These are phyloP conservation scores for Amaranthus palmeri DNA, from an alignment of 148 eudicot species.

Conservation along the genomic window DNA sequence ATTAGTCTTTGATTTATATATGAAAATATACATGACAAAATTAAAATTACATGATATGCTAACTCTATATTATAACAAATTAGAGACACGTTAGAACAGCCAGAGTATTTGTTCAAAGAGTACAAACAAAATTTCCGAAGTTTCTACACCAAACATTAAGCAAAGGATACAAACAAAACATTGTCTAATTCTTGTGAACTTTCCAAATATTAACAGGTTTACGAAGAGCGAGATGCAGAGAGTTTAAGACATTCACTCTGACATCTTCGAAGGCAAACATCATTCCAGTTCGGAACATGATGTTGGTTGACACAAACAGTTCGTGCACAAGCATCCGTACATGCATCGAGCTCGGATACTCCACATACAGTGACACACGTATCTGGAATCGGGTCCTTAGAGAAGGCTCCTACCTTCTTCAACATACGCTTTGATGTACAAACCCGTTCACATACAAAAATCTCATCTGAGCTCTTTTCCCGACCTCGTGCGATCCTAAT, in stretches of 20 bases:
- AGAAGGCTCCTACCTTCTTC: constrained; percentile 61
- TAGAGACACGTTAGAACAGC: too few species aligned
- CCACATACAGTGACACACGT: constrained; percentile 67
- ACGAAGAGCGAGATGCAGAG: constrained; percentile 41
- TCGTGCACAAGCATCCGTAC: constrained; percentile 62
- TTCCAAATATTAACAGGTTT: background rate
- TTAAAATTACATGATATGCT: too few species aligned
- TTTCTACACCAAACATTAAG: too few species aligned
- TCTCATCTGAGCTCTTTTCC: constrained; percentile 53
- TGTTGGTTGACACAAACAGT: constrained; percentile 65
- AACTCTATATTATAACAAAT: too few species aligned
- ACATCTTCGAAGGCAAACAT: constrained; percentile 51
- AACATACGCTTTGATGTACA: constrained; percentile 66
- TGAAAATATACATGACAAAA: too few species aligned
- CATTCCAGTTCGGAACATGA: constrained; percentile 69
- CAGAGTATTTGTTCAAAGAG: too few species aligned
- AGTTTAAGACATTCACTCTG: constrained; percentile 54
- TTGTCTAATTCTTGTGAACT: too few species aligned
- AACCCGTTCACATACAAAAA: constrained; percentile 64
- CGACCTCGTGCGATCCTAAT: constrained; percentile 49
- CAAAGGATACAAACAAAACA: too few species aligned
- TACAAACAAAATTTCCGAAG: too few species aligned
- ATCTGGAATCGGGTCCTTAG: constrained; percentile 60
- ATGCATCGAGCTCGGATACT: constrained; percentile 60
- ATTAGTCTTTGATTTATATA: too few species aligned